A percentile compares a stretch with the other conserved stretches of the same genome.
phyloP scores from a whole-genome alignment of 2,329 filamentous ascomycete species.

The Diaporthe helianthi region DNA sequence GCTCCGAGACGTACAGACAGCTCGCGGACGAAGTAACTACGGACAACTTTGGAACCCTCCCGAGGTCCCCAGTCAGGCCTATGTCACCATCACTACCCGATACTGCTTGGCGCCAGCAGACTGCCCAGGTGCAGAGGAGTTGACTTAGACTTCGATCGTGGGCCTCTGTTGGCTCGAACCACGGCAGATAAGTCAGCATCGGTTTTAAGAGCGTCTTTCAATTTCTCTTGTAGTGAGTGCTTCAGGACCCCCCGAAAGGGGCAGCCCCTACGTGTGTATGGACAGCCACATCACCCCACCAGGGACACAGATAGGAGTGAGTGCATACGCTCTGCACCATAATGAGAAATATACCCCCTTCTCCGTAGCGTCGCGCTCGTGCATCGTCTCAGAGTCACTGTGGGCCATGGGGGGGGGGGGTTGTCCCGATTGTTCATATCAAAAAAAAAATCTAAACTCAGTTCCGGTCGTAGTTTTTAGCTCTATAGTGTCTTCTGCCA shows the following conservation, averaged over 20 bases:
- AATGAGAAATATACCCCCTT: conserved; percentile 44
- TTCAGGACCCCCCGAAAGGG: background rate
- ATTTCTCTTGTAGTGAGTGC: no score
- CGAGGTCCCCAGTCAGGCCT: no score
- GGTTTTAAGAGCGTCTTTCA: no score
- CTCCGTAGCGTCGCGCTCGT: background rate
- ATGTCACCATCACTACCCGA: background rate
- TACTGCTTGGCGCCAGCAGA: conserved; percentile 1
- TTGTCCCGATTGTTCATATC: no score
- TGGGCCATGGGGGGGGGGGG: no score
- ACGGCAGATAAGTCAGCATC: no score
- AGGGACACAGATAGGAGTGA: conserved; percentile 45
- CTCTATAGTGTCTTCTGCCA: no score
- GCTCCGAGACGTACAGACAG: background rate
- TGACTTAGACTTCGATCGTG: no score
- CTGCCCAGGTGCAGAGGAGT: background rate
- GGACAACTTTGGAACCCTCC: no score
- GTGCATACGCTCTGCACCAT: conserved; percentile 52
- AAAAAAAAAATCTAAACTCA: no score
- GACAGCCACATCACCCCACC: conserved; percentile 20
- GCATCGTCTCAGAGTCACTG: background rate
- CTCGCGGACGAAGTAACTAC: conserved; percentile 5
- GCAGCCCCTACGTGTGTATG: conserved; percentile 1
- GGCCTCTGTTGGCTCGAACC: no score
- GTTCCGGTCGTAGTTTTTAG: no score